Conservation (phyloP, 768 basidiomycete species). For the Leucocoprinus sp. region DNA sequence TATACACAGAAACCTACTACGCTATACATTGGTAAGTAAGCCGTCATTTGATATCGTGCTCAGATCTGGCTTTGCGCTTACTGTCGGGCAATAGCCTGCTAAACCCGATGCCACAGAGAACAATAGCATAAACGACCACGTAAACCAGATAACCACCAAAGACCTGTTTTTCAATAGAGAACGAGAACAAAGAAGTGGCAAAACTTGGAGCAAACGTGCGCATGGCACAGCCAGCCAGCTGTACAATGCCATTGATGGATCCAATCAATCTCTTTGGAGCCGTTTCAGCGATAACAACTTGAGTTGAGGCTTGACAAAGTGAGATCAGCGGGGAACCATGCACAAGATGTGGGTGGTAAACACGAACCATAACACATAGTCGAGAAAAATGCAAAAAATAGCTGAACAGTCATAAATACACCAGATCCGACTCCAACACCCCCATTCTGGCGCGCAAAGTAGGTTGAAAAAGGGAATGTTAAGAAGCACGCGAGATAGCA, state of each 20-base stretch:
- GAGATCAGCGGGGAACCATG: no score
- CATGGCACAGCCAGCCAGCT: constrained; percentile 40
- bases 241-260: constrained; percentile 46
- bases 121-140: constrained; percentile 23
- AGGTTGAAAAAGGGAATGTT: constrained; percentile 27
- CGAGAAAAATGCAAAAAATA: constrained; percentile 19
- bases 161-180: constrained; percentile 36
- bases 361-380: constrained; percentile 30
- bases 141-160: constrained; percentile 39
- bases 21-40: no score
- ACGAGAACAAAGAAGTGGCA: constrained; percentile 51
- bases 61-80: no score
- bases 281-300: constrained; percentile 35
- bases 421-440: constrained; percentile 23
- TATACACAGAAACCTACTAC: no score
- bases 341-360: no score
- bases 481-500: constrained; percentile 19
- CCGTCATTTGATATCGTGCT: no score
- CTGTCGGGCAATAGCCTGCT: constrained; percentile 2
- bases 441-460: constrained; percentile 25
- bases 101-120: constrained; percentile 17
- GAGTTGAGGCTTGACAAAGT: no score
- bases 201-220: constrained; percentile 45
- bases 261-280: constrained; percentile 35
- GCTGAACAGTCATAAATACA: constrained; percentile 25